phyloP scores from a whole-genome alignment of 1,284 basidiomycete species.

The Schizopora paradoxa region DNA sequence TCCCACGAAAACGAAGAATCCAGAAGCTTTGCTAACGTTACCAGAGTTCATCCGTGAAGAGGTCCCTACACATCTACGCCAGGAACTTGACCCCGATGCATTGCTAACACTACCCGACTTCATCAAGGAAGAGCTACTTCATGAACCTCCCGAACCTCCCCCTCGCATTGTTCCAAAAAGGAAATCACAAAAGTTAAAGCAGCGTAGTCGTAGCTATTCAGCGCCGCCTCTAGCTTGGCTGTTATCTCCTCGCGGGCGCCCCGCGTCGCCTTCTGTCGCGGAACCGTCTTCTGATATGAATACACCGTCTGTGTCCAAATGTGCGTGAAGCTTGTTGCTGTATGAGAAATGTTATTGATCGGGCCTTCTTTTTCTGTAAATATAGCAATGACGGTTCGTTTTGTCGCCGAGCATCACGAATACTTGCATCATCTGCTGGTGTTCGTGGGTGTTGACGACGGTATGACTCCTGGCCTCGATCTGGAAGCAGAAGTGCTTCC shows the following conservation, averaged over 20 bases:
- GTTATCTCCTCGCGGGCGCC: slow-evolving; percentile 24
- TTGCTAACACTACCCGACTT: slow-evolving; percentile 60
- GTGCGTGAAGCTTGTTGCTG: no score
- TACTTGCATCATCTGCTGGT: slow-evolving; percentile 71
- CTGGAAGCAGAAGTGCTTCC: slow-evolving; percentile 25
- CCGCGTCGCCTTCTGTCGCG: slow-evolving; percentile 27
- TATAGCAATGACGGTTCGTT: slow-evolving; percentile 52
- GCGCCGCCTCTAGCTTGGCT: slow-evolving; percentile 71
- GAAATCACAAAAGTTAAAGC: slow-evolving; percentile 32
- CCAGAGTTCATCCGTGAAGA: slow-evolving; percentile 25
- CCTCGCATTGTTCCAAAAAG: slow-evolving; percentile 27
- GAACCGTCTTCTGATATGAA: slow-evolving; percentile 21
- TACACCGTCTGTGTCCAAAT: background rate
- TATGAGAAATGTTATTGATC: no score
- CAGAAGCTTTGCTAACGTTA: slow-evolving; percentile 21
- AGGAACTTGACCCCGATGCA: slow-evolving; percentile 44
- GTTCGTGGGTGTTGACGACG: slow-evolving; percentile 38
- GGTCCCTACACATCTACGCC: slow-evolving; percentile 15
- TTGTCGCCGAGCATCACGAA: slow-evolving; percentile 82
- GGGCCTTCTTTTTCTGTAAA: no score
- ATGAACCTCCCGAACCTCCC: slow-evolving; percentile 24
- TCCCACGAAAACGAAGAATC: slow-evolving; percentile 16
- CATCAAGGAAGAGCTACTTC: slow-evolving; percentile 35
- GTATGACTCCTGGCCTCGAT: slow-evolving; percentile 15
- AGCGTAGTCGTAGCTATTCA: slow-evolving; percentile 59